These are phyloP conservation scores for Esteya vermicola DNA, from an alignment of 2,329 filamentous ascomycete species.

Conservation along the genomic window DNA sequence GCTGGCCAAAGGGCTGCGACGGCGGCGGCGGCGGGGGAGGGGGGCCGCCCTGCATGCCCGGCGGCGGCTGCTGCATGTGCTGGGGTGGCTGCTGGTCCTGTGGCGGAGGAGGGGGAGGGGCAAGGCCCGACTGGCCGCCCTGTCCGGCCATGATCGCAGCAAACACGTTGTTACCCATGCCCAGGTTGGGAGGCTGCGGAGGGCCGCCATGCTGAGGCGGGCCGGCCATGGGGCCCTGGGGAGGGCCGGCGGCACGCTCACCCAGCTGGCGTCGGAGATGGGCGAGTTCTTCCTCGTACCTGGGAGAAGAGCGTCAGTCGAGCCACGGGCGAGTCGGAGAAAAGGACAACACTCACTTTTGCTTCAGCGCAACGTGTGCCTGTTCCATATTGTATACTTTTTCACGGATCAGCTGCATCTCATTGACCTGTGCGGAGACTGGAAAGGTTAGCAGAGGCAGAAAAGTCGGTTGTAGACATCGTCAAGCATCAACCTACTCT, in stretches of 20 bases:
- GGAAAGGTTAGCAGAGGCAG: constrained; percentile 4
- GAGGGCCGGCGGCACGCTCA: constrained; percentile 52
- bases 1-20: constrained; percentile 53
- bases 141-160: constrained; percentile 90
- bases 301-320: constrained; percentile 21
- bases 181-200: constrained; percentile 76
- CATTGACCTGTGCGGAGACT: constrained; percentile 85
- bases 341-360: constrained; percentile 53
- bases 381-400: constrained; percentile 93
- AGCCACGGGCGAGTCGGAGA: neutral
- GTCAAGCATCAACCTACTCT: constrained; percentile 48
- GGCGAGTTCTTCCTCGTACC: constrained; percentile 85
- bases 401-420: constrained; percentile 86
- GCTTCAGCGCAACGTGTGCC: constrained; percentile 73
- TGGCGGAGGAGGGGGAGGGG: constrained; percentile 51
- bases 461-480: too few relatives aligned
- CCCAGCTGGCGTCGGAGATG: constrained; percentile 79
- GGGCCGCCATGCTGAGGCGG: constrained; percentile 64
- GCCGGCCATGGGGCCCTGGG: constrained; percentile 45
- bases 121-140: constrained; percentile 68
- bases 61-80: constrained; percentile 65
- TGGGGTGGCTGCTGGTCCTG: constrained; percentile 41
- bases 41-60: constrained; percentile 42
- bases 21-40: constrained; percentile 45
- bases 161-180: constrained; percentile 84